Percentiles rank a stretch among this genome's conserved stretches.
Evolutionary conservation across 192 early-diverging fungal genomes (phyloP).

Genomic region (Neocallimastix lanati): DNA sequence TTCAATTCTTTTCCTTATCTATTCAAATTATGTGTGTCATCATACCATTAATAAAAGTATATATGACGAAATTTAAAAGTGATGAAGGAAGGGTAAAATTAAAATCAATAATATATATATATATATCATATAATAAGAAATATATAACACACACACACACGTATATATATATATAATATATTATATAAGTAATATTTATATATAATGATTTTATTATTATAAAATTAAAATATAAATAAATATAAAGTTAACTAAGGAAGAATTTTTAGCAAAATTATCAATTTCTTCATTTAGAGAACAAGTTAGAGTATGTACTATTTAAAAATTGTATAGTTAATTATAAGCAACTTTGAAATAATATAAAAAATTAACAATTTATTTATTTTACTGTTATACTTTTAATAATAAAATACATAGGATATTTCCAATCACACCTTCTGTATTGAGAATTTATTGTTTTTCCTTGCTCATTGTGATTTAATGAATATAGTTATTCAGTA

Average conservation of each 20-base stretch:
- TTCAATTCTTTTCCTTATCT: not conserved
- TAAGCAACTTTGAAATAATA: too few relatives aligned
- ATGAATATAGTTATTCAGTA: not conserved
- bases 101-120: too few relatives aligned
- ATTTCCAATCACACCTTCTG: not conserved
- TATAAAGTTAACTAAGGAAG: not conserved
- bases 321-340: too few relatives aligned
- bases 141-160: too few relatives aligned
- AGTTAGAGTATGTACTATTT: not conserved
- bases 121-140: too few relatives aligned
- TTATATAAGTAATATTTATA: too few relatives aligned
- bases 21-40: not conserved
- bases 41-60: not conserved
- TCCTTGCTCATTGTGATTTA: not conserved
- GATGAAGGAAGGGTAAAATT: not conserved
- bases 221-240: too few relatives aligned
- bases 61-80: not conserved
- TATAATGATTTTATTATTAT: too few relatives aligned
- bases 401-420: too few relatives aligned
- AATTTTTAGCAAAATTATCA: not conserved
- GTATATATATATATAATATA: too few relatives aligned
- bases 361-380: too few relatives aligned
- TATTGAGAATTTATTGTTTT: not conserved
- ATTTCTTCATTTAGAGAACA: not conserved
- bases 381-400: too few relatives aligned